Evolutionary conservation across 805 yeast species (phyloP).

Genomic region (Candida taoyuanica): DNA sequence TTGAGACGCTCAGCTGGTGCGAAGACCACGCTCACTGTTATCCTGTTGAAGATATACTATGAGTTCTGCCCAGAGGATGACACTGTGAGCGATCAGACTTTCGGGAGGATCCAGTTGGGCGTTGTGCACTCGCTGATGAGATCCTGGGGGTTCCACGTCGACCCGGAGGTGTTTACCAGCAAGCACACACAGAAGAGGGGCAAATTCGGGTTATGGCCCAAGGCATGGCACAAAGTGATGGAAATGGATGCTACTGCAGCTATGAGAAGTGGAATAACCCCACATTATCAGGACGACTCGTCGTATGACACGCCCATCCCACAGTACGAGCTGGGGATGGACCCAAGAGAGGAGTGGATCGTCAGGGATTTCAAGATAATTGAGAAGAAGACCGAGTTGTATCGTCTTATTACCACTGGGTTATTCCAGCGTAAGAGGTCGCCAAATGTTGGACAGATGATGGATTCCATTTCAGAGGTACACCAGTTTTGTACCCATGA

Average conservation of each 20-base stretch:
- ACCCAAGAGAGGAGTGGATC: constrained; percentile 35
- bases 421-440: constrained; percentile 31
- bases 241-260: constrained; percentile 20
- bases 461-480: constrained; percentile 28
- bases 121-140: constrained; percentile 46
- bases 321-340: constrained; percentile 29
- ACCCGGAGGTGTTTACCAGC: constrained; percentile 32
- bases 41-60: constrained; percentile 44
- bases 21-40: constrained; percentile 45
- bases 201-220: constrained; percentile 19
- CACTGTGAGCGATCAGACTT: constrained; percentile 46
- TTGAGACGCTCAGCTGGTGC: constrained; percentile 38
- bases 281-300: constrained; percentile 17
- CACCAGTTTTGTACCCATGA: constrained; percentile 27
- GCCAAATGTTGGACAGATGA: constrained; percentile 33
- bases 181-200: constrained; percentile 5
- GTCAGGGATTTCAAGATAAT: constrained; percentile 29
- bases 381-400: constrained; percentile 27
- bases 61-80: constrained; percentile 51
- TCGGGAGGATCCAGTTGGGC: constrained; percentile 41
- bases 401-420: constrained; percentile 29
- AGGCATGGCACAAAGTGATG: constrained; percentile 22
- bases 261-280: constrained; percentile 8
- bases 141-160: constrained; percentile 51
- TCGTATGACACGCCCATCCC: constrained; percentile 19